Percentiles rank a stretch among this genome's conserved stretches.
Conservation (phyloP, 768 basidiomycete genomes). For the Russula vinacea region DNA sequence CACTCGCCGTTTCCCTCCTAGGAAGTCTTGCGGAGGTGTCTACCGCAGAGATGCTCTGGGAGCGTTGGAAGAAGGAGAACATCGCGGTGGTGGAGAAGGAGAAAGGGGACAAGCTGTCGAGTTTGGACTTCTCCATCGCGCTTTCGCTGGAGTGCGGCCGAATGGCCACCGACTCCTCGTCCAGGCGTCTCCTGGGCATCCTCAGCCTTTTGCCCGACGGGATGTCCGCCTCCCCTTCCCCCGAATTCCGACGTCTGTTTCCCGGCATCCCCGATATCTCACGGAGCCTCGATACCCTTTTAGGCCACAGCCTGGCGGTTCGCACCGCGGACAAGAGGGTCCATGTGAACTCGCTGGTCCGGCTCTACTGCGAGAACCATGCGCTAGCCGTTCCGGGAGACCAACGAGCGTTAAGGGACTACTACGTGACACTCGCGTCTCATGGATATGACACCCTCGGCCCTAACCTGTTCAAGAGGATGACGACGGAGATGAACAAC, state of each 20-base stretch:
- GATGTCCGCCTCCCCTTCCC: conserved; percentile 2
- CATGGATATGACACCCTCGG: conserved; percentile 20
- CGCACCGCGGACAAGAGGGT: conserved; percentile 15
- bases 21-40: conserved; percentile 22
- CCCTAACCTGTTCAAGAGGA: conserved; percentile 12
- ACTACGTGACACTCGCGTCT: conserved; percentile 20
- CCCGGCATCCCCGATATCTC: conserved; percentile 8
- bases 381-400: neutral
- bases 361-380: conserved; percentile 20
- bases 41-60: conserved; percentile 23
- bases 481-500: conserved; percentile 24
- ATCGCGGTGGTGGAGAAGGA: conserved; percentile 22
- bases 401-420: conserved; percentile 13
- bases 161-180: conserved; percentile 16
- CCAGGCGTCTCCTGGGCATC: conserved; percentile 16
- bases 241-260: conserved; percentile 13
- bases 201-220: conserved; percentile 22
- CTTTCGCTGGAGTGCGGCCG: conserved; percentile 23
- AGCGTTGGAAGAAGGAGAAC: conserved; percentile 23
- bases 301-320: conserved; percentile 20
- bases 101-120: conserved; percentile 17
- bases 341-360: conserved; percentile 25
- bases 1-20: conserved; percentile 24
- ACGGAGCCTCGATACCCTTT: conserved; percentile 18
- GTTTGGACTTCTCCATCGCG: conserved; percentile 21